Percentiles rank a stretch among this genome's conserved stretches.
Conservation (phyloP, 129 eudicot genomes). For the Silybum marianum region DNA sequence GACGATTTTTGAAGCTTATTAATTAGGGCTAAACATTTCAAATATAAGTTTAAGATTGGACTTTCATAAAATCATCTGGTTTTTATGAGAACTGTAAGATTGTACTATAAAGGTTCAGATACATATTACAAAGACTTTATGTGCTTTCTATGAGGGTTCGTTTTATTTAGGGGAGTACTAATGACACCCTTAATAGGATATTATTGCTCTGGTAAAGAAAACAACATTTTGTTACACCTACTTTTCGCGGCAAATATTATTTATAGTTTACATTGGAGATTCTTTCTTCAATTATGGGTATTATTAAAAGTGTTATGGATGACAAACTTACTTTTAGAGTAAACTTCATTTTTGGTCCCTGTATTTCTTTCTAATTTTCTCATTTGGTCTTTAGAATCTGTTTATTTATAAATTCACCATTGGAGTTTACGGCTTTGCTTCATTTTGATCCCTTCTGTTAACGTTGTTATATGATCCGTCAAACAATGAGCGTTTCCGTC, state of each 20-base stretch:
- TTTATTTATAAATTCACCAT: not conserved
- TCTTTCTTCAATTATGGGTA: not conserved
- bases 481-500: not conserved
- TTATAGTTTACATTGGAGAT: not conserved
- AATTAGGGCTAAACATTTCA: no score
- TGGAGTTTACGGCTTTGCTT: not conserved
- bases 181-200: no score
- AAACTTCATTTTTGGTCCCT: not conserved
- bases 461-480: not conserved
- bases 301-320: not conserved
- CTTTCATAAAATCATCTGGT: no score
- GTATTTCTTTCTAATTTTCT: not conserved
- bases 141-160: no score
- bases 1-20: no score
- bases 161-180: no score
- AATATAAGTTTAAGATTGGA: no score
- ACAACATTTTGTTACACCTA: not conserved
- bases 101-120: no score
- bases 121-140: no score
- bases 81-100: no score
- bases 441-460: not conserved
- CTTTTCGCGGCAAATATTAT: slow-evolving; percentile 27
- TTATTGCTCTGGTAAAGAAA: not conserved
- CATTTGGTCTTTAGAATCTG: not conserved
- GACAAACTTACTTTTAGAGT: no score